Percentiles rank a stretch among this genome's conserved stretches.
Evolutionary conservation across 1,284 basidiomycete genomes (phyloP).

Genomic region (Cerrena zonata): DNA sequence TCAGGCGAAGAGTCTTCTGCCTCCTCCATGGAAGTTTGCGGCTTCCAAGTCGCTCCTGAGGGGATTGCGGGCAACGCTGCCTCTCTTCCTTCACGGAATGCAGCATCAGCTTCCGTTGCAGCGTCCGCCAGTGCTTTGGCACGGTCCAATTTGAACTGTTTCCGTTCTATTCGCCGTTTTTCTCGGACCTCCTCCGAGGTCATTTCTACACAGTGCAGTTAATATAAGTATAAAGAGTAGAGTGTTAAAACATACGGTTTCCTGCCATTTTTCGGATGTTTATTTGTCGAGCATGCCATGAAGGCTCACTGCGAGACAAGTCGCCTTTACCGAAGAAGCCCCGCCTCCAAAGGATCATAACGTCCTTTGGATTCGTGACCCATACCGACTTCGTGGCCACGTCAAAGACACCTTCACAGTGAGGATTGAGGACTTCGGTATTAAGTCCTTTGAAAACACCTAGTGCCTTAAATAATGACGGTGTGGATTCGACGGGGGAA

Average conservation of each 20-base stretch:
- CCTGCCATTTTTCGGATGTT: slow-evolving; percentile 53
- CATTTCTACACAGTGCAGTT: slow-evolving; percentile 38
- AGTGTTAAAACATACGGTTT: slow-evolving; percentile 41
- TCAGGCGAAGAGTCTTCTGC: background rate
- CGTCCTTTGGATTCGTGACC: slow-evolving; percentile 60
- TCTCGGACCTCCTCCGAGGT: slow-evolving; percentile 87
- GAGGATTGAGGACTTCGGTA: slow-evolving; percentile 48
- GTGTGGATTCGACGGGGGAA: slow-evolving; percentile 31
- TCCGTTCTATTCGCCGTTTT: slow-evolving; percentile 76
- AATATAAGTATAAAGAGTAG: background rate
- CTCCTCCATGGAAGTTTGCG: slow-evolving; percentile 22
- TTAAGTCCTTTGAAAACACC: slow-evolving; percentile 48
- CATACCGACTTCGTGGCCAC: slow-evolving; percentile 72
- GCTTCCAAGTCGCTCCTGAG: slow-evolving; percentile 74
- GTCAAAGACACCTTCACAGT: slow-evolving; percentile 70
- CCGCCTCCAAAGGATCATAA: slow-evolving; percentile 73
- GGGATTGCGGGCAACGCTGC: slow-evolving; percentile 44
- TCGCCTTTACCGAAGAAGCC: slow-evolving; percentile 98
- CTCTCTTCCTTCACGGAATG: slow-evolving; percentile 63
- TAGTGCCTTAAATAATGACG: slow-evolving; percentile 38
- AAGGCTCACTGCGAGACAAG: slow-evolving; percentile 89
- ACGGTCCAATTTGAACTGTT: slow-evolving; percentile 87
- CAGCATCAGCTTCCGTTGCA: slow-evolving; percentile 66
- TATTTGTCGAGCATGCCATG: slow-evolving; percentile 76
- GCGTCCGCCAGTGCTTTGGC: slow-evolving; percentile 72